phyloP scores from a whole-genome alignment of 305 asterid genomes.

The Fraxinus platypoda region DNA sequence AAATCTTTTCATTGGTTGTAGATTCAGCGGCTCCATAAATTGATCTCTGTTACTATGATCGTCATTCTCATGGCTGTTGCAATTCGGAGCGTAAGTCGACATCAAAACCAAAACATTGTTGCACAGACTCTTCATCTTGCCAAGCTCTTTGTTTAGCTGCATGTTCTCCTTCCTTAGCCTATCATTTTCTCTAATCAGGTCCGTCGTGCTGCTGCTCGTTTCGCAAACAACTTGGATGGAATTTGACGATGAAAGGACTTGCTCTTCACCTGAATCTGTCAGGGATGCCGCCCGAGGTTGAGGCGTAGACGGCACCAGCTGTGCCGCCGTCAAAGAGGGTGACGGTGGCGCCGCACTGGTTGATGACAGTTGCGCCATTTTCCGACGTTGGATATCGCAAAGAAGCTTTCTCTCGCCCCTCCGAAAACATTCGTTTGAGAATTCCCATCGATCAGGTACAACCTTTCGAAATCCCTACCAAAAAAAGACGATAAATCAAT shows the following conservation, averaged over 20 bases:
- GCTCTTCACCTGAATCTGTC: conserved; percentile 78
- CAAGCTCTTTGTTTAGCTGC: conserved; percentile 71
- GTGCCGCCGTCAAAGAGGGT: background rate
- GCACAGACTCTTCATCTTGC: conserved; percentile 68
- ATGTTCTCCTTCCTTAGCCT: conserved; percentile 63
- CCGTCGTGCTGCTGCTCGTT: conserved; percentile 44
- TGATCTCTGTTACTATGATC: conserved; percentile 12
- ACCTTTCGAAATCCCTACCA: conserved; percentile 86
- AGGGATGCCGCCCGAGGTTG: conserved; percentile 35
- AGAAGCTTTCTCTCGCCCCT: conserved; percentile 64
- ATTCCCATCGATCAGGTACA: conserved; percentile 96
- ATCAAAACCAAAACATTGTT: conserved; percentile 54
- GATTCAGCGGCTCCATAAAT: conserved; percentile 47
- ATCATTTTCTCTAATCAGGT: conserved; percentile 76
- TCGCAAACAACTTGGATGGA: conserved; percentile 39
- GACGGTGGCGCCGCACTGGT: conserved; percentile 1
- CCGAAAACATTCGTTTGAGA: conserved; percentile 69
- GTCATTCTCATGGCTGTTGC: conserved; percentile 6
- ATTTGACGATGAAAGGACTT: conserved; percentile 67
- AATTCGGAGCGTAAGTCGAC: conserved; percentile 42
- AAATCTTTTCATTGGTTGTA: conserved; percentile 40
- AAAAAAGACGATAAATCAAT: background rate
- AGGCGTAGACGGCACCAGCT: conserved; percentile 11
- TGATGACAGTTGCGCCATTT: conserved; percentile 30
- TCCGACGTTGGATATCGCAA: conserved; percentile 80